These are phyloP conservation scores for Hypomontagnella submonticulosa DNA, from an alignment of 495 filamentous ascomycete species.

Conservation along the genomic window DNA sequence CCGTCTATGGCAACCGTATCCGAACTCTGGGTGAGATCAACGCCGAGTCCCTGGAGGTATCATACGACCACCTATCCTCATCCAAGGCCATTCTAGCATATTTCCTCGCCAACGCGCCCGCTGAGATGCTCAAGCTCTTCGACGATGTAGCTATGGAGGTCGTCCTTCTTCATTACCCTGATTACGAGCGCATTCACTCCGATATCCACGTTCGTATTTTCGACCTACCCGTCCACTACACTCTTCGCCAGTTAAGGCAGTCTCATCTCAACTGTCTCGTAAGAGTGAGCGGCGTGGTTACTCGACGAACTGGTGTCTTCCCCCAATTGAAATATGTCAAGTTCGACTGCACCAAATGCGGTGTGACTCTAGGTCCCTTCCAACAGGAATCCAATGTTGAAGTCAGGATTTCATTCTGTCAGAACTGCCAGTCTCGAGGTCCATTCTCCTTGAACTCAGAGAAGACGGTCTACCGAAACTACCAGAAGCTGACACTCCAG, in stretches of 20 bases:
- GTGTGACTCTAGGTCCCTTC: constrained; percentile 91
- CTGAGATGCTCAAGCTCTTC: constrained; percentile 94
- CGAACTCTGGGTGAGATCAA: constrained; percentile 95
- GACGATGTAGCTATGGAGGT: constrained; percentile 97
- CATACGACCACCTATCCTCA: constrained; percentile 87
- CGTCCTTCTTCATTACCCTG: constrained; percentile 92
- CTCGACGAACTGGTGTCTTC: constrained; percentile 95
- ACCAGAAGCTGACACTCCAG: constrained; percentile 96
- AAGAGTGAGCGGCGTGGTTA: constrained; percentile 94
- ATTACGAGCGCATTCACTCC: constrained; percentile 96
- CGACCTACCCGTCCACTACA: constrained; percentile 93
- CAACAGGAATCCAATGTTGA: constrained; percentile 96
- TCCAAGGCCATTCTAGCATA: constrained; percentile 97
- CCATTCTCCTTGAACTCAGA: constrained; percentile 97
- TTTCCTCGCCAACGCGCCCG: constrained; percentile 94
- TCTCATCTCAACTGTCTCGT: constrained; percentile 97
- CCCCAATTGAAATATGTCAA: constrained; percentile 98
- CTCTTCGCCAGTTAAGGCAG: constrained; percentile 96
- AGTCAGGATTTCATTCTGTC: constrained; percentile 95
- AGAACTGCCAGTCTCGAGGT: constrained; percentile 95
- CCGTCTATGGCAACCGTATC: constrained; percentile 93
- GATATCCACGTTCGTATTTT: constrained; percentile 98
- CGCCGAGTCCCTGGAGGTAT: constrained; percentile 94
- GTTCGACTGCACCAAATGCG: constrained; percentile 95
- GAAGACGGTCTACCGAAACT: constrained; percentile 99